Conservation (phyloP, 2,329 filamentous ascomycete genomes). For the Chrysoporthe deuterocubensis region DNA sequence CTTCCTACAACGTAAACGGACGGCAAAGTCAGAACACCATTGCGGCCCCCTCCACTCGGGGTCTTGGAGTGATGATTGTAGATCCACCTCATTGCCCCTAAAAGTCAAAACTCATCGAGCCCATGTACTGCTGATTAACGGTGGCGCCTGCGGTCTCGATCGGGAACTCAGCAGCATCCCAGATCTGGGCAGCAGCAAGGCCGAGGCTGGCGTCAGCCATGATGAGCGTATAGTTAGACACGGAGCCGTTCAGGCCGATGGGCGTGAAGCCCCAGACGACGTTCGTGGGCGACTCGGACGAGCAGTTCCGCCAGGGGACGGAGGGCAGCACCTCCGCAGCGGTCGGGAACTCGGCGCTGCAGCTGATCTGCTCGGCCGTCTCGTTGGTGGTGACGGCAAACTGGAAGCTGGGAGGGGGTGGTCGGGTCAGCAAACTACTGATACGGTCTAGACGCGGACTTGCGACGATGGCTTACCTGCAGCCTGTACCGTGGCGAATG, state of each 20-base stretch:
- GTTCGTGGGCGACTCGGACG: not conserved
- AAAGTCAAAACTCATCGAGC: not conserved
- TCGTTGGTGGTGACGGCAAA: not conserved
- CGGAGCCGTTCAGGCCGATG: constrained; percentile 1
- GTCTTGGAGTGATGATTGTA: no score
- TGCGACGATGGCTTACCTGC: not conserved
- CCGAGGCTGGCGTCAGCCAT: not conserved
- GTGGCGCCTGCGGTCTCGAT: not conserved
- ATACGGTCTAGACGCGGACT: not conserved
- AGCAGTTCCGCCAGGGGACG: not conserved
- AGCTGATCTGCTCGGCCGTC: not conserved
- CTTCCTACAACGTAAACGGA: no score
- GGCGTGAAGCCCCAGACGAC: constrained; percentile 7
- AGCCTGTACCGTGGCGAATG: not conserved
- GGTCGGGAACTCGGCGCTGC: not conserved
- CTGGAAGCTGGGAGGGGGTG: not conserved
- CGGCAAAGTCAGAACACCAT: no score
- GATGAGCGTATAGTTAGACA: constrained; percentile 13
- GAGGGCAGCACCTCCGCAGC: not conserved
- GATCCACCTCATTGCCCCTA: not conserved
- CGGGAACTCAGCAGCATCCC: constrained; percentile 9
- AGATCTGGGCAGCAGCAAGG: constrained; percentile 4
- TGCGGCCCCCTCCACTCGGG: no score
- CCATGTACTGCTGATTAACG: constrained; percentile 8
- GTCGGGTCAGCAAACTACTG: not conserved